phyloP scores from a whole-genome alignment of 371 early-diverging fungal genomes.

The Sporodiniella umbellata region DNA sequence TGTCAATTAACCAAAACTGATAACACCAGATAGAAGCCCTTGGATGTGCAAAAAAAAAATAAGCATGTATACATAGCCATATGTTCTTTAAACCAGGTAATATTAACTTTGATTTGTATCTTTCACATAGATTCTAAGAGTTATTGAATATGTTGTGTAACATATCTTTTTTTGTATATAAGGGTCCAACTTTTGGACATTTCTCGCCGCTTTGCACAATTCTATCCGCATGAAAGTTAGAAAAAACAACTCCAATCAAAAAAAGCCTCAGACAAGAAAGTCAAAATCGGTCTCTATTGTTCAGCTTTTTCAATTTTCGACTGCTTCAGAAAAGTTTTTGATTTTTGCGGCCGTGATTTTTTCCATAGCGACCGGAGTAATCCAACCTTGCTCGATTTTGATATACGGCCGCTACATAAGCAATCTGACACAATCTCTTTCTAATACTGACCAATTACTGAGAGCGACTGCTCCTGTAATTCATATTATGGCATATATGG shows the following conservation, averaged over 20 bases:
- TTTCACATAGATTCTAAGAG: not conserved
- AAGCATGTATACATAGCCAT: not conserved
- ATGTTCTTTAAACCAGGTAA: too few relatives aligned
- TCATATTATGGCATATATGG: constrained; percentile 32
- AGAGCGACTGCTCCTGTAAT: constrained; percentile 18
- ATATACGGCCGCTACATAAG: constrained; percentile 32
- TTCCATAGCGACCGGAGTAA: constrained; percentile 28
- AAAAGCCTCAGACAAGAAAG: constrained; percentile 17
- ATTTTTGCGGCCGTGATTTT: constrained; percentile 18
- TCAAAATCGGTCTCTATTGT: constrained; percentile 23
- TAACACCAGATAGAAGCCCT: not conserved
- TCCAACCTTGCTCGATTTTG: constrained; percentile 36
- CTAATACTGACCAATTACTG: constrained; percentile 6
- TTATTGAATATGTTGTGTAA: not conserved
- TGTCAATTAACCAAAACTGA: not conserved
- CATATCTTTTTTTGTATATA: not conserved
- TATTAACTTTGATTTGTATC: not conserved
- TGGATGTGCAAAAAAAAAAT: too few relatives aligned
- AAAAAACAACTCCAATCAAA: not conserved
- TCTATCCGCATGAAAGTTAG: not conserved
- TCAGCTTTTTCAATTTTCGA: constrained; percentile 37
- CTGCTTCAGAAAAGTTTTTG: constrained; percentile 17
- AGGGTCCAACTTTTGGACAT: not conserved
- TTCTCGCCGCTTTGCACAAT: not conserved
- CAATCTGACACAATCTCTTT: not conserved